Conservation (phyloP, 1,139 yeast genomes). For the Candida labiduridarum region DNA sequence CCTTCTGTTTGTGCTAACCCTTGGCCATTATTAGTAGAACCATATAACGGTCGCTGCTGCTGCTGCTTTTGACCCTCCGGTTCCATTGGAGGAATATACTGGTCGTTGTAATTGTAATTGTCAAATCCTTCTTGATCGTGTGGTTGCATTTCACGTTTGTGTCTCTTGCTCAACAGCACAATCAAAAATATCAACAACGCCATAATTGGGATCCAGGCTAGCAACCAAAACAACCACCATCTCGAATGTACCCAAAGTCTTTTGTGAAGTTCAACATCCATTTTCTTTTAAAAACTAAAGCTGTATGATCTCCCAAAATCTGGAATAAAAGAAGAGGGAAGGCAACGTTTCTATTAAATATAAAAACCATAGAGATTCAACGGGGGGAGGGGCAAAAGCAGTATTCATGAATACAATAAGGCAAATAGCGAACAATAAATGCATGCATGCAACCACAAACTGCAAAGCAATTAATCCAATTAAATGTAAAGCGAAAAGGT, state of each 20-base stretch:
- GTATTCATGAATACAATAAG: background rate
- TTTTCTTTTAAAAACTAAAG: background rate
- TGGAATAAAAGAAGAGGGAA: background rate
- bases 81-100: background rate
- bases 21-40: background rate
- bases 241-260: background rate
- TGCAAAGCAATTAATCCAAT: too few relatives aligned
- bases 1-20: background rate
- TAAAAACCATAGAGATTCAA: background rate
- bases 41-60: background rate
- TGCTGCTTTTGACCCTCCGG: background rate
- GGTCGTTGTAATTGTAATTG: background rate
- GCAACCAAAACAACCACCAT: slow-evolving; percentile 3
- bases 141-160: background rate
- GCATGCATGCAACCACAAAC: background rate
- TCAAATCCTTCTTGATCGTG: background rate
- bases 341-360: background rate
- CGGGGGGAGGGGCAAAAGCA: background rate
- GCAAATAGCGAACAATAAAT: background rate
- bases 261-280: background rate
- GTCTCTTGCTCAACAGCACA: background rate
- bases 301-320: background rate
- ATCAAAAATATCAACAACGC: background rate
- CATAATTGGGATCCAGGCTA: background rate
- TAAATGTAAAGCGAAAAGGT: too few relatives aligned